Conservation (phyloP, 257 asterid species). For the Fraxinus cuspidata region DNA sequence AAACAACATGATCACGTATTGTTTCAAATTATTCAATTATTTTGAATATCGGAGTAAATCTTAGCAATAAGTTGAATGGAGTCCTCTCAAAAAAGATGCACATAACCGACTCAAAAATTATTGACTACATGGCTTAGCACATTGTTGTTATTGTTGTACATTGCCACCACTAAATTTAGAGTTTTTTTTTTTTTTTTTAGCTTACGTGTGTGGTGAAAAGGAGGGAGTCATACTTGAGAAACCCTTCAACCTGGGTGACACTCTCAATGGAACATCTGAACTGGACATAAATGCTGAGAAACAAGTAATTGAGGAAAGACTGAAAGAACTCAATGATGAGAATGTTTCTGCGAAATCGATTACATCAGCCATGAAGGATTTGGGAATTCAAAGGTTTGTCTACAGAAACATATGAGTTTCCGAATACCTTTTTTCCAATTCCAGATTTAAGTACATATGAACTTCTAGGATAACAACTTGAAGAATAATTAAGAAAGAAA, state of each 20-base stretch:
- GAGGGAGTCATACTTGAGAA: constrained; percentile 43
- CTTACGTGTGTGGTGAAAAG: constrained; percentile 50
- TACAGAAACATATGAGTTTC: background rate
- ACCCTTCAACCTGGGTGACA: constrained; percentile 33
- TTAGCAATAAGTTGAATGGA: no score
- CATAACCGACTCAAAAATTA: no score
- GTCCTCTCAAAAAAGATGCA: no score
- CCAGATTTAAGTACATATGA: background rate
- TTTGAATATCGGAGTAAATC: no score
- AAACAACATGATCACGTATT: no score
- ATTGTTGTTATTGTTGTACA: background rate
- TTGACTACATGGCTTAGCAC: no score
- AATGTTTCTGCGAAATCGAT: constrained; percentile 24
- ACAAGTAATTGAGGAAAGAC: constrained; percentile 7
- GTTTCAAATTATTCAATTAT: no score
- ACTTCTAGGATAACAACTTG: no score
- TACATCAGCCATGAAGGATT: constrained; percentile 34
- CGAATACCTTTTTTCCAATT: background rate
- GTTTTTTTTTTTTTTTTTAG: constrained; percentile 17
- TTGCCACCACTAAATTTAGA: background rate
- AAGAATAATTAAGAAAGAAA: background rate
- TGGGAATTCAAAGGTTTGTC: constrained; percentile 43
- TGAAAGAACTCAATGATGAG: constrained; percentile 22
- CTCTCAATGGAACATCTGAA: constrained; percentile 37
- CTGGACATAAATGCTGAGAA: constrained; percentile 38